These are phyloP conservation scores for Fusarium ramigenum DNA, from an alignment of 2,329 filamentous ascomycete species.

Conservation along the genomic window DNA sequence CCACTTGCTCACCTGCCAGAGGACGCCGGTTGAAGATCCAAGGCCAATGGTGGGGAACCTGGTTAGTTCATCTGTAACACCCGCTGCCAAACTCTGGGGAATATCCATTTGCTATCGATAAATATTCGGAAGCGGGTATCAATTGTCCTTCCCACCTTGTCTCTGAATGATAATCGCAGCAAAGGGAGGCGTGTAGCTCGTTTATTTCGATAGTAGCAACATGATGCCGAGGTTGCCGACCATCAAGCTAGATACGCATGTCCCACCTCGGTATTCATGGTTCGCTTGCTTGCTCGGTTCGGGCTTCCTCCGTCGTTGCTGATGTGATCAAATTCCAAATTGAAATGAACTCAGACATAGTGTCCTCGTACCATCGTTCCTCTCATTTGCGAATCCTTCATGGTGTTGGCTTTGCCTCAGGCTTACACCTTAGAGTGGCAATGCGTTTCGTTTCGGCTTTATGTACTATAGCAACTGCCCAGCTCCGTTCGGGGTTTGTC, in stretches of 20 bases:
- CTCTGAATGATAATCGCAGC: background rate
- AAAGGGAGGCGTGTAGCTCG: background rate
- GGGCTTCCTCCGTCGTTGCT: constrained; percentile 26
- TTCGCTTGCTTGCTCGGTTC: constrained; percentile 26
- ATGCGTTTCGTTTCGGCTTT: background rate
- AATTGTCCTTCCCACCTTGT: background rate
- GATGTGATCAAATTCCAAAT: constrained; percentile 30
- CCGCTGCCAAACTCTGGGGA: constrained; percentile 13
- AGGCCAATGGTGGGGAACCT: constrained; percentile 27
- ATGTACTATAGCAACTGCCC: background rate
- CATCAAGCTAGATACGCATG: background rate
- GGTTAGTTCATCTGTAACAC: constrained; percentile 8
- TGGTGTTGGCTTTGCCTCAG: constrained; percentile 15
- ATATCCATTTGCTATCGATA: constrained; percentile 2
- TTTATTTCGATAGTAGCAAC: background rate
- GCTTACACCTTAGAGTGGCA: background rate
- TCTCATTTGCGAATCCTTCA: background rate
- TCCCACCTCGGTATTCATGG: constrained; percentile 16
- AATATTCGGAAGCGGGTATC: constrained; percentile 8
- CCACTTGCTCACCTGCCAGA: constrained; percentile 32
- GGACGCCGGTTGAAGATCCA: constrained; percentile 21
- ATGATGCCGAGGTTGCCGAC: background rate
- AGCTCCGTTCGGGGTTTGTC: background rate
- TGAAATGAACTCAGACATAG: background rate
- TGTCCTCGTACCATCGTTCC: background rate